Evolutionary conservation across 495 filamentous ascomycete genomes (phyloP).

Genomic region (Penicillium longicatenatum): DNA sequence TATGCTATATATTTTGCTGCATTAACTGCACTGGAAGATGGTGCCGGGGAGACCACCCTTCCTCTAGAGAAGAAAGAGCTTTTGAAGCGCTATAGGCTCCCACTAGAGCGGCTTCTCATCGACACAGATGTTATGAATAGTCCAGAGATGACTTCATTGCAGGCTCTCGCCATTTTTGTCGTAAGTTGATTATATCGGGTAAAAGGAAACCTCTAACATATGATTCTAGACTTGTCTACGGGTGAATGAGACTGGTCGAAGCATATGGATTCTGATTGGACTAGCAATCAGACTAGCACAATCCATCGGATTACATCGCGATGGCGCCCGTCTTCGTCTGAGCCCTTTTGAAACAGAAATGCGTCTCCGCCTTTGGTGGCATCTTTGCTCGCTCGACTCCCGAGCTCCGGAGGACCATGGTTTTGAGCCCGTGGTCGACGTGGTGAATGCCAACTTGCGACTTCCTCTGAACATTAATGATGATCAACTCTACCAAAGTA

Average conservation of each 20-base stretch:
- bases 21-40: slow-evolving; percentile 57
- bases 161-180: slow-evolving; percentile 63
- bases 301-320: slow-evolving; percentile 69
- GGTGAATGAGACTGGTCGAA: slow-evolving; percentile 54
- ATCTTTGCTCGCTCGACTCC: slow-evolving; percentile 14
- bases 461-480: slow-evolving; percentile 20
- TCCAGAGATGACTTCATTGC: slow-evolving; percentile 64
- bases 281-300: slow-evolving; percentile 69
- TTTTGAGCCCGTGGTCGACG: slow-evolving; percentile 6
- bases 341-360: slow-evolving; percentile 20
- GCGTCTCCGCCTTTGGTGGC: slow-evolving; percentile 19
- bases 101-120: background rate
- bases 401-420: slow-evolving; percentile 11
- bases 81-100: slow-evolving; percentile 67
- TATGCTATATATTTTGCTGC: slow-evolving; percentile 75
- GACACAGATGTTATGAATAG: slow-evolving; percentile 30
- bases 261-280: slow-evolving; percentile 59
- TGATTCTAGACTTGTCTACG: slow-evolving; percentile 60
- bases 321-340: slow-evolving; percentile 56
- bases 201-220: slow-evolving; percentile 25
- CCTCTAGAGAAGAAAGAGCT: slow-evolving; percentile 59
- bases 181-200: slow-evolving; percentile 42
- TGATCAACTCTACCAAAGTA: slow-evolving; percentile 10
- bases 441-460: slow-evolving; percentile 1
- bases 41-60: slow-evolving; percentile 24